Base-by-base conservation (phyloP, 495 filamentous ascomycete genomes). In the Oleoguttula mirabilis region DNA sequence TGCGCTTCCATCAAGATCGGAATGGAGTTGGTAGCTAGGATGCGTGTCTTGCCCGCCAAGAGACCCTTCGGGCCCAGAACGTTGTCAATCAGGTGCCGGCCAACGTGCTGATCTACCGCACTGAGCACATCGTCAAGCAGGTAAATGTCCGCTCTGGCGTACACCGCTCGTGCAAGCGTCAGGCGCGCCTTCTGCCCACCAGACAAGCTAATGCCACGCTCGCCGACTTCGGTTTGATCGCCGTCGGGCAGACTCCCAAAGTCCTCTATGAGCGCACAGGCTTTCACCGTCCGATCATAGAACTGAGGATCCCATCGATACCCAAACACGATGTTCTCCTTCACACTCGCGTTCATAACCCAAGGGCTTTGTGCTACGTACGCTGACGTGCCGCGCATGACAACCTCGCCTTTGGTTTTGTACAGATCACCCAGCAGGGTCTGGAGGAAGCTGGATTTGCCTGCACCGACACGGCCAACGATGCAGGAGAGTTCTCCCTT, bases 311-410 rank as follows among this genome's bases (percentile, higher is more conserved):
- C 88, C 70, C 82, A 96, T 30, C 85, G 78, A 64, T 96, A 84
- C 4, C 92, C 92, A 56, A 99, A 99, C 5, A 95, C 70, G 55
- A 99, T 94, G 54, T 99, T 99, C 51, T 99, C 92, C 40, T 80
- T 79, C 21, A 96, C 87, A 34, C 80, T 90, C 5, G 92, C 88
- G 55, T 96, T 99, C 88, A 94, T 96, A 27, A 99, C 79, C 88
- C 92, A 99, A 19, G 86, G 61, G 51, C 81, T 73, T 60, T 99
- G 92, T 16, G 85, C 81, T 49, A 92, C 92, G 56, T 94, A 99
- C 4, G 92, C 92, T 16, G 80, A 72, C 11, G 68, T 71, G 14
- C 92, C 92, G 47, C 82, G 79, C 19, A 96, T 63, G 20, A 79
- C 61, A 5, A 95, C 90, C 45, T 88, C 73, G 39, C 92, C 92